A percentile compares a stretch with the other conserved stretches of the same genome.
Conservation (phyloP, 768 basidiomycete genomes). For the Goffeauzyma gilvescens region DNA sequence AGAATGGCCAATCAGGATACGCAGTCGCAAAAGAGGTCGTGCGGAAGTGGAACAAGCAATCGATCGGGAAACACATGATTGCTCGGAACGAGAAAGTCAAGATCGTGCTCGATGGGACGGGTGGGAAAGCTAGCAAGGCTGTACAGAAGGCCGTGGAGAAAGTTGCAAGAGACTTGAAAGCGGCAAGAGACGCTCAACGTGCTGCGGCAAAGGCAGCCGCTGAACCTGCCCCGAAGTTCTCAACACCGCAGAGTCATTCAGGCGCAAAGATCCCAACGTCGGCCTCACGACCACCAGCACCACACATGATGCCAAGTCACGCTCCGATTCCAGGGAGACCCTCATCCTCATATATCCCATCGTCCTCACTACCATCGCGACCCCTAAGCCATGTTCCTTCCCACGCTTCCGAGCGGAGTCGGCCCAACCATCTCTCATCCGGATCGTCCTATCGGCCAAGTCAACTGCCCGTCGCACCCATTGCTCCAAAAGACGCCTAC, state of each 20-base stretch:
- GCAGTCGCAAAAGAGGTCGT: conserved; percentile 46
- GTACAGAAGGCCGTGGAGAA: conserved; percentile 41
- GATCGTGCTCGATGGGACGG: conserved; percentile 65
- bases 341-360: neutral
- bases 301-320: neutral
- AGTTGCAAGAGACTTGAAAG: conserved; percentile 39
- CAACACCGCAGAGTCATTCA: neutral
- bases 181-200: conserved; percentile 37
- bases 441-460: neutral
- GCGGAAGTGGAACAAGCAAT: conserved; percentile 47
- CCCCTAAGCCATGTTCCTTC: conserved; percentile 1
- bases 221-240: neutral
- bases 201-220: neutral
- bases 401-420: neutral
- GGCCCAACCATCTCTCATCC: neutral
- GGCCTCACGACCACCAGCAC: neutral
- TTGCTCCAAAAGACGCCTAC: neutral
- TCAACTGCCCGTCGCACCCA: neutral
- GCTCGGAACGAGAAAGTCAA: conserved; percentile 36
- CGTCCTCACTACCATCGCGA: no score
- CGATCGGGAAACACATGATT: conserved; percentile 33
- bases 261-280: neutral
- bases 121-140: conserved; percentile 44
- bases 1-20: conserved; percentile 5
- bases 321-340: neutral